Evolutionary conservation across 495 filamentous ascomycete genomes (phyloP).

Genomic region (Podospora bellae-mahoneyi): DNA sequence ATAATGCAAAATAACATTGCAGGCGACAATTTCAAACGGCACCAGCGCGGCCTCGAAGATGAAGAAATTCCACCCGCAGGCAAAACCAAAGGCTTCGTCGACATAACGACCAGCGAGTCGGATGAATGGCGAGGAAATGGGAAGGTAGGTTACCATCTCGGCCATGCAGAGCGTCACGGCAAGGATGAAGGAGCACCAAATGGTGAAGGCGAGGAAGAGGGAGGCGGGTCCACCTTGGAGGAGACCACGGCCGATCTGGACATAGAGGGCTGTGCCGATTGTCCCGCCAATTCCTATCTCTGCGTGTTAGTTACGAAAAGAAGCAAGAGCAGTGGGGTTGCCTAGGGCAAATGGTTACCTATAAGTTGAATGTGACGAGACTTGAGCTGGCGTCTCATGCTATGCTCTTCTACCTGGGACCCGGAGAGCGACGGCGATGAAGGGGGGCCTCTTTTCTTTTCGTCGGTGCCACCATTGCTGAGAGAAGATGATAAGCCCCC

Average conservation of each 20-base stretch:
- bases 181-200: conserved; percentile 69
- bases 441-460: not conserved
- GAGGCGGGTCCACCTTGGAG: conserved; percentile 71
- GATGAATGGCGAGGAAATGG: conserved; percentile 78
- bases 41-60: conserved; percentile 64
- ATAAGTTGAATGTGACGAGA: conserved; percentile 53
- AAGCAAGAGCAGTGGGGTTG: not conserved
- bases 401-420: not conserved
- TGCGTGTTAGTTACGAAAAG: not conserved
- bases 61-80: conserved; percentile 74
- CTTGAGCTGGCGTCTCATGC: conserved; percentile 41
- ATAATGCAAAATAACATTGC: conserved; percentile 64
- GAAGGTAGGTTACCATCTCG: conserved; percentile 80
- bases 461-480: not conserved
- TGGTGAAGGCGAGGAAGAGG: conserved; percentile 71
- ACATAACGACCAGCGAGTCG: conserved; percentile 78
- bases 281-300: conserved; percentile 56
- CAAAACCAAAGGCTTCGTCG: conserved; percentile 66
- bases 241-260: conserved; percentile 63
- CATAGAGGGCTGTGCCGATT: conserved; percentile 35
- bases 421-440: not conserved
- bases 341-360: conserved; percentile 29
- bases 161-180: conserved; percentile 66
- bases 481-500: not conserved
- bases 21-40: conserved; percentile 68